These are phyloP conservation scores for Amniculicola lignicola DNA, from an alignment of 495 filamentous ascomycete species.

Conservation along the genomic window DNA sequence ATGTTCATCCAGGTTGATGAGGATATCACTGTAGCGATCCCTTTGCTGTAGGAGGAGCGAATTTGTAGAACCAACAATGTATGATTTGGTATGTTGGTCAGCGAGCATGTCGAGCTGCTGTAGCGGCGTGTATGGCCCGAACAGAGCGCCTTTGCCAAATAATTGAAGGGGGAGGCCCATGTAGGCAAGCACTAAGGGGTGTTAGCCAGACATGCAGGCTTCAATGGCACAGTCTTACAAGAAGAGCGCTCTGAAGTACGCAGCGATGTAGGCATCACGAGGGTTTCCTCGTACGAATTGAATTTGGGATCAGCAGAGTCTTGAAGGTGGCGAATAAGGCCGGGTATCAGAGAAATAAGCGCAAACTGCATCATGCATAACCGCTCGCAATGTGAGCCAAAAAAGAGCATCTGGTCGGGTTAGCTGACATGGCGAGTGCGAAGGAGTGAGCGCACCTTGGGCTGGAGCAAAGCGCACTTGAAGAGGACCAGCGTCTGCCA, in stretches of 20 bases:
- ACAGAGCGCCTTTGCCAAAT: slow-evolving; percentile 94
- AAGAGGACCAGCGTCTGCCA: slow-evolving; percentile 90
- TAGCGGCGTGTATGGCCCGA: slow-evolving; percentile 93
- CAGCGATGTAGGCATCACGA: slow-evolving; percentile 77
- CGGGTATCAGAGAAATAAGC: slow-evolving; percentile 88
- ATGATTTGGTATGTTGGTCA: slow-evolving; percentile 92
- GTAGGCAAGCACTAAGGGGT: slow-evolving; percentile 66
- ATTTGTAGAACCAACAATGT: slow-evolving; percentile 96
- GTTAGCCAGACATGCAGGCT: slow-evolving; percentile 7
- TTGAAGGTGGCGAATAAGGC: slow-evolving; percentile 76
- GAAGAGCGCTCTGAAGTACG: slow-evolving; percentile 89
- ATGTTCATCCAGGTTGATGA: slow-evolving; percentile 93
- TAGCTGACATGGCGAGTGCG: background rate
- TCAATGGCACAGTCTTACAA: slow-evolving; percentile 42
- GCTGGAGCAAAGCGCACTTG: slow-evolving; percentile 88
- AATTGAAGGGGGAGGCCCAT: slow-evolving; percentile 94
- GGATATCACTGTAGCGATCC: slow-evolving; percentile 94
- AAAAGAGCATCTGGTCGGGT: slow-evolving; percentile 85
- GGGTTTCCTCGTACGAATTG: slow-evolving; percentile 71
- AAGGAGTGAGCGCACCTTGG: slow-evolving; percentile 63
- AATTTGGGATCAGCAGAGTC: slow-evolving; percentile 91
- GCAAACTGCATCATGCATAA: slow-evolving; percentile 99
- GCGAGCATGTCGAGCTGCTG: slow-evolving; percentile 94
- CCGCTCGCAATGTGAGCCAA: slow-evolving; percentile 88
- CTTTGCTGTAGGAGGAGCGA: slow-evolving; percentile 88